Base-by-base conservation (phyloP, 2,329 filamentous ascomycete genomes). In the Scytalidium sp. region DNA sequence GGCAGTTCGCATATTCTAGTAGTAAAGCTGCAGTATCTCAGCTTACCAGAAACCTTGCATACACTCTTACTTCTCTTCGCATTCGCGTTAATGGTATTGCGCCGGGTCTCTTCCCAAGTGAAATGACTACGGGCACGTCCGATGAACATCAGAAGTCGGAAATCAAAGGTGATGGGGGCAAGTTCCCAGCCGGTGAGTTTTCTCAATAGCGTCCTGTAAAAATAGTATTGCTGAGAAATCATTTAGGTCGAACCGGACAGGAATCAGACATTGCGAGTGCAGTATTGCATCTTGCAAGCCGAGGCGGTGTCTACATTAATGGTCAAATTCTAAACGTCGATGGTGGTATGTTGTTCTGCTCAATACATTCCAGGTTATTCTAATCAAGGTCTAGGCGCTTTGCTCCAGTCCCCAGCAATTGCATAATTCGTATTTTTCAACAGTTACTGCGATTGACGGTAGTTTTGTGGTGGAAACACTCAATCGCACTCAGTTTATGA, bases 71-170 rank as follows among this genome's bases (percentile, higher is more conserved):
- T 3, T 67, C 74, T 46, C 70, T 78, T 40, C 75, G 77, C 58
- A 73, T 84, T 41, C 68, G 79, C 11, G 73, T 83, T 50, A 83
- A 84, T 64, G 72, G 67, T 42, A 81, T 84, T 51, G 75, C 77
- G 0, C 79, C 79, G 0, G 77, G 77, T 9, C 65, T 81, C 3
- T 63, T 63, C 48, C 58, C 59, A 10, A 58, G 59, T 23, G 64
- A 78, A 68, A 78, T 78, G 74, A 79, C 75, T 6, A 68, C 75
- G 0, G 68, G 71, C 6, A 70, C 51, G 19, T 56, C 52, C 25
- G 69, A 72, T 39, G 74, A 75, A 21, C 70, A 75, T 51, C 75
- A 80, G 67, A 81, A 80, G 68, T n/a, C 32, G 7, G 13, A n/a
- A 10, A 36, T 36, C 15, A n/a, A n/a, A n/a, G n/a, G n/a, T 15